These are phyloP conservation scores for Bathelium albidoporum DNA, from an alignment of 495 filamentous ascomycete genomes.

Conservation along the genomic window DNA sequence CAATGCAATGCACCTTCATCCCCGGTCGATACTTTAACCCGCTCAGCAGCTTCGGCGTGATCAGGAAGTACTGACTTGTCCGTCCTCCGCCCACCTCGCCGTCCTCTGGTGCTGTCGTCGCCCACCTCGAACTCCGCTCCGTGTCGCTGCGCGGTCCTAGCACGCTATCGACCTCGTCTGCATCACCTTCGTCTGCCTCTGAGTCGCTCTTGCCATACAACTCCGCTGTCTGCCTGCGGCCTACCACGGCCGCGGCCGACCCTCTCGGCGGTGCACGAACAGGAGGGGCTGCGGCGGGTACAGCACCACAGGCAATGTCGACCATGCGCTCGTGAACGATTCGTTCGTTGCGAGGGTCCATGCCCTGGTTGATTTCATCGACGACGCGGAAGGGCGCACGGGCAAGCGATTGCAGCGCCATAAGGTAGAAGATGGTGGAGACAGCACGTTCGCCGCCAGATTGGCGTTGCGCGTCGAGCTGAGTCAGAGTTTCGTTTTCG, in stretches of 20 bases:
- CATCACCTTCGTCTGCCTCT: background rate
- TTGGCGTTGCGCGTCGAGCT: constrained; percentile 83
- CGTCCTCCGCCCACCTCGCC: constrained; percentile 28
- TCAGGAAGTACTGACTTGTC: constrained; percentile 76
- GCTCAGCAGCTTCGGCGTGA: constrained; percentile 91
- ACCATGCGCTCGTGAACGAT: constrained; percentile 91
- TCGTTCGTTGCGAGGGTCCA: constrained; percentile 96
- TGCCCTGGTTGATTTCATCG: constrained; percentile 98
- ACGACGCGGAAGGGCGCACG: constrained; percentile 97
- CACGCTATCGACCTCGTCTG: background rate
- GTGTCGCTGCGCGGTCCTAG: background rate
- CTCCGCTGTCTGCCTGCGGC: background rate
- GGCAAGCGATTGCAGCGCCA: constrained; percentile 90
- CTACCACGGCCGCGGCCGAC: background rate
- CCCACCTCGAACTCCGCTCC: background rate
- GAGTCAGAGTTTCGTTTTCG: constrained; percentile 70
- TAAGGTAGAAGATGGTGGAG: constrained; percentile 97
- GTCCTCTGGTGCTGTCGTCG: constrained; percentile 38
- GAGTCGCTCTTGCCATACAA: background rate
- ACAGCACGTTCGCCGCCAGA: constrained; percentile 94
- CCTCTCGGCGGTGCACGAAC: no score
- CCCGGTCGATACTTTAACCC: constrained; percentile 74
- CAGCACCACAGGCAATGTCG: constrained; percentile 20
- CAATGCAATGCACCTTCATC: constrained; percentile 91
- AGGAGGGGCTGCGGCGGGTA: background rate